Percentiles rank a stretch among this genome's conserved stretches.
phyloP scores from a whole-genome alignment of 2,329 filamentous ascomycete species.

The Sporothrix mexicana region DNA sequence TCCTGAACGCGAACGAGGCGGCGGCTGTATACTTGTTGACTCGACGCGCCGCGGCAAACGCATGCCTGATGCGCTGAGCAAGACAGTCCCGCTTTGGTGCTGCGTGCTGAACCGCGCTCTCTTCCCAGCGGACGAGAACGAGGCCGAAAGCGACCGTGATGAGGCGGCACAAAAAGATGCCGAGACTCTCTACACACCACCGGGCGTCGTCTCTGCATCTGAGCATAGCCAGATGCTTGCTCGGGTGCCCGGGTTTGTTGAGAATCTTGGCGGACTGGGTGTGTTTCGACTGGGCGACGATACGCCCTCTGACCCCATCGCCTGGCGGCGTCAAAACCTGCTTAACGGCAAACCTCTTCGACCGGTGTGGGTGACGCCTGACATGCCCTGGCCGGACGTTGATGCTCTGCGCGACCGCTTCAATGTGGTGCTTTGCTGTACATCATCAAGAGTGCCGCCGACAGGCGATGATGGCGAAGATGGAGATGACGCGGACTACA shows the following conservation, averaged over 20 bases:
- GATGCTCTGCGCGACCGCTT: constrained; percentile 53
- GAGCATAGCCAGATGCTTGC: constrained; percentile 80
- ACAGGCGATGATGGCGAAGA: constrained; percentile 63
- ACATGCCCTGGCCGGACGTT: constrained; percentile 46
- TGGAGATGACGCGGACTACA: constrained; percentile 93
- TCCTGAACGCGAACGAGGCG: constrained; percentile 47
- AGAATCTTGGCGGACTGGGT: constrained; percentile 59
- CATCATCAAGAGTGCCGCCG: constrained; percentile 74
- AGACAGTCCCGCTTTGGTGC: constrained; percentile 94
- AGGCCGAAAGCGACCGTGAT: constrained; percentile 35
- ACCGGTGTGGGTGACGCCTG: constrained; percentile 72
- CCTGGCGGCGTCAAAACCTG: constrained; percentile 53
- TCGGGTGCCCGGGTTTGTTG: constrained; percentile 62
- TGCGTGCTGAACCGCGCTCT: constrained; percentile 80
- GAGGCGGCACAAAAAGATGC: constrained; percentile 34
- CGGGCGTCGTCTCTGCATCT: constrained; percentile 72
- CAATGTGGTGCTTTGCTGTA: constrained; percentile 81
- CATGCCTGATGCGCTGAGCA: constrained; percentile 93
- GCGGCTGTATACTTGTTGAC: constrained; percentile 81
- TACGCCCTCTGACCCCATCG: constrained; percentile 33
- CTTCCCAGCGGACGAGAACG: constrained; percentile 60
- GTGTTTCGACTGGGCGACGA: constrained; percentile 56
- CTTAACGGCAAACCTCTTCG: constrained; percentile 72
- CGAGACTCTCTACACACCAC: constrained; percentile 71
- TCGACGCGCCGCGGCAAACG: constrained; percentile 83